These are phyloP conservation scores for Globisporangium mamillatum DNA, from an alignment of 352 stramenopile genomes.

Conservation along the genomic window DNA sequence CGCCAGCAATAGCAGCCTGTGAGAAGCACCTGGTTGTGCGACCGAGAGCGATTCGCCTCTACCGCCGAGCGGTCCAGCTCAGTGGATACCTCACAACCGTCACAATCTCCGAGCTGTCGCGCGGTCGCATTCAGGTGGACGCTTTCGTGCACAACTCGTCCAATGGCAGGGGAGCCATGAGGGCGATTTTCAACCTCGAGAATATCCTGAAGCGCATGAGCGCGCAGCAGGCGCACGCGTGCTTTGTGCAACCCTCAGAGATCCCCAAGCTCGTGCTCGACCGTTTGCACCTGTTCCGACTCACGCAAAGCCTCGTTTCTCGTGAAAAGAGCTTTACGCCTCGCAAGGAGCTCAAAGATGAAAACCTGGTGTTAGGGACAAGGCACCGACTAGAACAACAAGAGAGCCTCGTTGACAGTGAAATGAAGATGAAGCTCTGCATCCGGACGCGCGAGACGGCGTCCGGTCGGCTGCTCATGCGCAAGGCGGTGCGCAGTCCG, in stretches of 20 bases:
- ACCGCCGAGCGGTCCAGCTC: conserved; percentile 44
- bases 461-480: conserved; percentile 31
- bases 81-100: conserved; percentile 44
- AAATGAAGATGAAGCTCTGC: conserved; percentile 20
- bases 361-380: not conserved
- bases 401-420: conserved; percentile 5
- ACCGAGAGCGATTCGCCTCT: conserved; percentile 47
- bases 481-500: conserved; percentile 31
- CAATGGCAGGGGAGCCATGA: conserved; percentile 16
- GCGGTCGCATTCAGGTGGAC: conserved; percentile 59
- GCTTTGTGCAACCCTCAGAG: conserved; percentile 29
- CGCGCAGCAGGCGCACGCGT: conserved; percentile 25
- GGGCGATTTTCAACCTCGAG: conserved; percentile 46
- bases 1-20: not conserved
- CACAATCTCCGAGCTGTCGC: conserved; percentile 61
- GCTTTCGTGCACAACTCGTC: conserved; percentile 40
- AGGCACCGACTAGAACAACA: not conserved
- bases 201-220: conserved; percentile 51
- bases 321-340: not conserved
- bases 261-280: conserved; percentile 55
- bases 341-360: not conserved
- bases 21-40: conserved; percentile 34
- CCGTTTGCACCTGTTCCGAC: conserved; percentile 51
- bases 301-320: conserved; percentile 16
- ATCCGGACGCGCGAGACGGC: conserved; percentile 24